Base-by-base conservation (phyloP, 1,284 basidiomycete species). In the Mrakiaceae sp. region DNA sequence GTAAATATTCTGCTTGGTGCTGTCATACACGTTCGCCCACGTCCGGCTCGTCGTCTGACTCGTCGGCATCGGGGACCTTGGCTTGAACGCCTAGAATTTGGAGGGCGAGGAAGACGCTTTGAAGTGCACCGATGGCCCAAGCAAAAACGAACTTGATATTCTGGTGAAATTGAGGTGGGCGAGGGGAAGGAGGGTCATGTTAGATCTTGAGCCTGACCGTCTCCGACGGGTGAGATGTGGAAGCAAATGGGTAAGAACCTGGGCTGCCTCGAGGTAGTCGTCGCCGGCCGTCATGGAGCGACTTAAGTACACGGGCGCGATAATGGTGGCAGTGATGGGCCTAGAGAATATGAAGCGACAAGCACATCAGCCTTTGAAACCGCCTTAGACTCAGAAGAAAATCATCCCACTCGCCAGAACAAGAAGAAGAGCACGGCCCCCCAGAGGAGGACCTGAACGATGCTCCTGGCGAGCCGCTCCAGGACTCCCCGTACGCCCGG, bases 71-170 rank as follows among this genome's bases (percentile, higher is more conserved):
- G 27, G 27, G 27, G 27, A 27, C 27, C 27, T 27, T 27, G 27
- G 2, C 27, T 27, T 27, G 27, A 27, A 1, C 27, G 27, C 64
- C 64, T 44, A 66, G 60, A n/a, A 54, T 57, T 42, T 66, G 64
- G n/a, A 66, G 64, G 40, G 59, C 59, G n/a, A 66, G 60, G 50
- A 66, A 42, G 14, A 54, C 42, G 53, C 62, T 66, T 49, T 62
- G 64, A 27, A 66, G 62, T n/a, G 39, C n/a, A n/a, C 64, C 64
- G 40, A 66, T 62, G 64, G 62, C 47, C 42, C 62, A 66, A 4
- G 60, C 62, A 52, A 66, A 66, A 27, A 66, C 50, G 46, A 53
- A 58, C 48, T 62, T 66, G 50, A 54, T 43, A 51, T 58, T 47
- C 64, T 66, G 54, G 10, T 7, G 16, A 43, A 16, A 43, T 3